A percentile compares a stretch with the other conserved stretches of the same genome.
Conservation (phyloP, 768 basidiomycete genomes). For the Tulasnella sp. region DNA sequence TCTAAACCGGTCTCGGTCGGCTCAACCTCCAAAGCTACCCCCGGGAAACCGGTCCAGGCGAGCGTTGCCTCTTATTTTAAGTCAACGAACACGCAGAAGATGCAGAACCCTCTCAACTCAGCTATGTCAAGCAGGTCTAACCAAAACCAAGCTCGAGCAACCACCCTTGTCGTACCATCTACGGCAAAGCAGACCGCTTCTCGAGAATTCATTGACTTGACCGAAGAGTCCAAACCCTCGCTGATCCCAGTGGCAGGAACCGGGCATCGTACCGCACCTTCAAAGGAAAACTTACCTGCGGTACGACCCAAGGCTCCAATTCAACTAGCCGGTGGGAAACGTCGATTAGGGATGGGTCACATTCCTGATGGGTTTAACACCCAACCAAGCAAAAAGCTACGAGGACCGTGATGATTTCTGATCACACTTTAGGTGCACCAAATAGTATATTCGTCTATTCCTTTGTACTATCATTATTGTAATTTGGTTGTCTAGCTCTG, state of each 20-base stretch:
- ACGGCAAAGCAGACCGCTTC: not conserved
- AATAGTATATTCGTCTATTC: not conserved
- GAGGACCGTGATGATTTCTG: not conserved
- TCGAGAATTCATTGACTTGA: not conserved
- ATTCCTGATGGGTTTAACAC: constrained; percentile 19
- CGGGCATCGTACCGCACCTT: not conserved
- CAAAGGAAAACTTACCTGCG: not conserved
- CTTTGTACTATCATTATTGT: constrained; percentile 8
- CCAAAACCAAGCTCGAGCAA: not conserved
- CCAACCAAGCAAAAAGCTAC: constrained; percentile 17
- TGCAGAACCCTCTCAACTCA: not conserved
- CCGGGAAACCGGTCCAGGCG: not conserved
- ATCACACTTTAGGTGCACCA: not conserved
- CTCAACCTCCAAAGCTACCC: not conserved
- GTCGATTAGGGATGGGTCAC: constrained; percentile 25
- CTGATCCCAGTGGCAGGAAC: not conserved
- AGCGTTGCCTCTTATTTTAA: not conserved
- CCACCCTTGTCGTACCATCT: not conserved
- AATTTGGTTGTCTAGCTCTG: not conserved
- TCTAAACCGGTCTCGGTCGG: not conserved
- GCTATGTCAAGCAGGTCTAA: not conserved
- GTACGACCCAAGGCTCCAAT: not conserved
- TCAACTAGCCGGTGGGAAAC: constrained; percentile 30
- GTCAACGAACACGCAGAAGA: not conserved
- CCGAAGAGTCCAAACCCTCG: not conserved